phyloP scores from a whole-genome alignment of 768 basidiomycete species.

The Boletus barrowsii region DNA sequence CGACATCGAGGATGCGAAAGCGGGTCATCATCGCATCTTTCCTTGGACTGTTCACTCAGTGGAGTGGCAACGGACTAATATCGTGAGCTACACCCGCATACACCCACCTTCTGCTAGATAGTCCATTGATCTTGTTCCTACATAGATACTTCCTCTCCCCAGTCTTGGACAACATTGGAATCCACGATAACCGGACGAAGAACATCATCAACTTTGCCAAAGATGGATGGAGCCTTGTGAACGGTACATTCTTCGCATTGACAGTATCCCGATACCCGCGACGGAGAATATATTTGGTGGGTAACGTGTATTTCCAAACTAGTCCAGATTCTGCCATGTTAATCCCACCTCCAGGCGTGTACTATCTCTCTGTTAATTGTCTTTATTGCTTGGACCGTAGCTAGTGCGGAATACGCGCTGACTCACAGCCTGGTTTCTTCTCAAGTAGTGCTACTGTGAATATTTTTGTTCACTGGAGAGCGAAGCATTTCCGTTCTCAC shows the following conservation, averaged over 20 bases:
- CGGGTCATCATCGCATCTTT: slow-evolving; percentile 12
- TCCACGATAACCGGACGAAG: slow-evolving; percentile 16
- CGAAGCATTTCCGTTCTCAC: not conserved
- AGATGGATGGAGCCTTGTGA: slow-evolving; percentile 7
- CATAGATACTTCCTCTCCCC: slow-evolving; percentile 10
- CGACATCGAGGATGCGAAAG: slow-evolving; percentile 12
- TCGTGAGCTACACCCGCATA: slow-evolving; percentile 1
- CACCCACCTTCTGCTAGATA: too few relatives aligned
- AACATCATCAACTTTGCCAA: slow-evolving; percentile 11
- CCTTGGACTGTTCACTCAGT: slow-evolving; percentile 9
- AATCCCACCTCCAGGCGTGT: not conserved
- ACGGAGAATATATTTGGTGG: slow-evolving; percentile 8
- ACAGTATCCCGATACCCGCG: slow-evolving; percentile 4
- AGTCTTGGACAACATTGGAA: slow-evolving; percentile 13
- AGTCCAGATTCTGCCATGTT: not conserved
- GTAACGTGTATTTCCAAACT: not conserved
- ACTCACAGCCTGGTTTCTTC: slow-evolving; percentile 8
- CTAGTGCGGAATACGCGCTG: slow-evolving; percentile 9
- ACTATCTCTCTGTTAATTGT: slow-evolving; percentile 14
- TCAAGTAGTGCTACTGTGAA: slow-evolving; percentile 10
- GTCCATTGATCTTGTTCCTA: not conserved
- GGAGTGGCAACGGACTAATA: slow-evolving; percentile 9
- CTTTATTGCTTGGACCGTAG: slow-evolving; percentile 15
- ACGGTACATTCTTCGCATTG: not conserved
- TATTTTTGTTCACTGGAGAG: not conserved